Evolutionary conservation across 441 rosid genomes (phyloP).

Genomic region (Brassica hybrid): DNA sequence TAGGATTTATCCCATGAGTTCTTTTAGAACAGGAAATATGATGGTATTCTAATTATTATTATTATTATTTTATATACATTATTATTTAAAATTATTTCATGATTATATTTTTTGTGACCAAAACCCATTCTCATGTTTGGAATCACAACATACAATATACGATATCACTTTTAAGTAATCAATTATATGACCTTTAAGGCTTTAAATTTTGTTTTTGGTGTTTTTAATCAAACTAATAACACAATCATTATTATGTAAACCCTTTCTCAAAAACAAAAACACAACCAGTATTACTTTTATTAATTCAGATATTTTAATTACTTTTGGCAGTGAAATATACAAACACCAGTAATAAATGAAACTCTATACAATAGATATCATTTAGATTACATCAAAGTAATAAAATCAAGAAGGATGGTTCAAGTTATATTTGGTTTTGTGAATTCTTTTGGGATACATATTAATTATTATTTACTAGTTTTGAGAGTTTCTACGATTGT

Average conservation of each 20-base stretch:
- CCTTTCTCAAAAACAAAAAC: too few relatives aligned
- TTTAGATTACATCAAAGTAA: not conserved
- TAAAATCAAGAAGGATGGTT: not conserved
- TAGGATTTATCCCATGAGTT: not conserved
- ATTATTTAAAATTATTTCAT: not conserved
- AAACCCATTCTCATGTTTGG: not conserved
- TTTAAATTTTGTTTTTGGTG: not conserved
- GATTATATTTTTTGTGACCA: not conserved
- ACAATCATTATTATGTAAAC: not conserved
- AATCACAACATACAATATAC: not conserved
- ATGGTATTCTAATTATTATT: not conserved
- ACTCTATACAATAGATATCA: too few relatives aligned
- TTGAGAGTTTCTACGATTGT: too few relatives aligned
- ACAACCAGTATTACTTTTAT: too few relatives aligned
- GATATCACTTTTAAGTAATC: not conserved
- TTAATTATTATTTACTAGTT: too few relatives aligned
- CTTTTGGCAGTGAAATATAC: not conserved
- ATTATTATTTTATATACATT: too few relatives aligned
- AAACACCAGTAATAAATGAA: not conserved
- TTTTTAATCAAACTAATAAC: not conserved
- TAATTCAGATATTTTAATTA: not conserved
- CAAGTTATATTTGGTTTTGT: not conserved
- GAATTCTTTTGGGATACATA: not conserved
- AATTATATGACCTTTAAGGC: not conserved
- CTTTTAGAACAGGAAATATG: not conserved